Conservation (phyloP, 257 asterid species). For the Linderniella brevidens region DNA sequence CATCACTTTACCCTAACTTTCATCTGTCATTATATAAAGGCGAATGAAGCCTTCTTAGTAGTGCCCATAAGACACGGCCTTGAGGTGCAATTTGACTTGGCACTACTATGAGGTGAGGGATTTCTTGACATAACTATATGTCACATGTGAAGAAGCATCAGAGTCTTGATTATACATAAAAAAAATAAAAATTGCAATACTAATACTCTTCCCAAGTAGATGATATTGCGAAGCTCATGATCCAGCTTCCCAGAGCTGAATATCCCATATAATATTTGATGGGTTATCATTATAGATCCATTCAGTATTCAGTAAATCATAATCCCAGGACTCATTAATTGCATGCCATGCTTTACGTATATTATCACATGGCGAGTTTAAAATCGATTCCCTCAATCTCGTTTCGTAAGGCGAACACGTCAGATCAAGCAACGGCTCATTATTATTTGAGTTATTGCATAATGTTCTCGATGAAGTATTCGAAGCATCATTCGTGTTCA, state of each 20-base stretch:
- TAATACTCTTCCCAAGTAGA: too few species aligned
- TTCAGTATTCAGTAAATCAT: background rate
- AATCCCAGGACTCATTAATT: background rate
- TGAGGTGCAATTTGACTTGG: too few species aligned
- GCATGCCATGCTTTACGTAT: too few species aligned
- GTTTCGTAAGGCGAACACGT: slow-evolving; percentile 19
- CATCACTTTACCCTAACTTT: too few species aligned
- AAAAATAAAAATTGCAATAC: too few species aligned
- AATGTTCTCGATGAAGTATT: background rate
- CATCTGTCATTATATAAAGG: too few species aligned
- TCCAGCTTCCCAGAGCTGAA: slow-evolving; percentile 18
- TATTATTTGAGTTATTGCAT: background rate
- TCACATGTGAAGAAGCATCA: too few species aligned
- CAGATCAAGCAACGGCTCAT: background rate
- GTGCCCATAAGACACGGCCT: too few species aligned
- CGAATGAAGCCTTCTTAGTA: too few species aligned
- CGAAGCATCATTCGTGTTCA: background rate
- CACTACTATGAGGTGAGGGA: too few species aligned
- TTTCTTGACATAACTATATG: too few species aligned
- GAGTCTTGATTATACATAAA: too few species aligned
- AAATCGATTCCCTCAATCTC: slow-evolving; percentile 20
- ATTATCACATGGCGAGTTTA: background rate
- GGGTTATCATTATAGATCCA: background rate
- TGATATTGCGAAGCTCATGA: slow-evolving; percentile 4
- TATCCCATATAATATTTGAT: slow-evolving; percentile 6